Evolutionary conservation across 1,284 basidiomycete species (phyloP), one percentile per base, ranked within the genome.

Genomic region (Anthracocystis panici-leucophaei): DNA sequence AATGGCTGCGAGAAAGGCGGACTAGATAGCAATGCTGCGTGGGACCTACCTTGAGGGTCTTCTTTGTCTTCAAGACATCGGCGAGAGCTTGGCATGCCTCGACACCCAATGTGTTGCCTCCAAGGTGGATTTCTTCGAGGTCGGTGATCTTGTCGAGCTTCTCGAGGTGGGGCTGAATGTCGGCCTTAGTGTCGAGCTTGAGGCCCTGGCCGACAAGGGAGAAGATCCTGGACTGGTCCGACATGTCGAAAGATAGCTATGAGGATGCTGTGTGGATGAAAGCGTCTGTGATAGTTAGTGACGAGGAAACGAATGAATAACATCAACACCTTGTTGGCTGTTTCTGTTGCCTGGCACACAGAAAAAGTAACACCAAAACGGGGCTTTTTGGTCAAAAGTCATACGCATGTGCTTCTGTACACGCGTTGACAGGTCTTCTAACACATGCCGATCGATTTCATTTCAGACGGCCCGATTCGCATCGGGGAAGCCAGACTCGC

Each of bases 61-160:
- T 88, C 50, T 93, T 91, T 79, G 89, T 90, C 73, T 90, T 88
- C 61, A 99, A 87, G 56, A 93, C 92, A 54, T 91, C 91, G 57
- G 92, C 94, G 46, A 99, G 89, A 33, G 92, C 93, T 82, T 91
- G 86, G 66, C 94, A 92, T 40, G 96, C 96, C 82, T 93, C 94
- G 29, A 97, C 91, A 59, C 97, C 96, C 57, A 98, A 89, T n/a
- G 94, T 96, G 87, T 99, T 98, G 29, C 94, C 96, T 57, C 95
- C 93, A 65, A 99, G 89, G 84, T 95, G 92, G 72, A 99, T 91
- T 87, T 97, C 94, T 86, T 88, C 86, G 20, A 89, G 87, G 41
- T 91, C 90, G 78, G 92, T 89, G 51, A 92, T 85, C 76, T 89
- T 88, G 35, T 90, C 88, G 25, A 98, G 68, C 60, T 78, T 59